Evolutionary conservation across 176 grass and related monocot genomes (phyloP), one percentile per base, ranked within the genome.

Genomic region (Rhynchospora tenuis): DNA sequence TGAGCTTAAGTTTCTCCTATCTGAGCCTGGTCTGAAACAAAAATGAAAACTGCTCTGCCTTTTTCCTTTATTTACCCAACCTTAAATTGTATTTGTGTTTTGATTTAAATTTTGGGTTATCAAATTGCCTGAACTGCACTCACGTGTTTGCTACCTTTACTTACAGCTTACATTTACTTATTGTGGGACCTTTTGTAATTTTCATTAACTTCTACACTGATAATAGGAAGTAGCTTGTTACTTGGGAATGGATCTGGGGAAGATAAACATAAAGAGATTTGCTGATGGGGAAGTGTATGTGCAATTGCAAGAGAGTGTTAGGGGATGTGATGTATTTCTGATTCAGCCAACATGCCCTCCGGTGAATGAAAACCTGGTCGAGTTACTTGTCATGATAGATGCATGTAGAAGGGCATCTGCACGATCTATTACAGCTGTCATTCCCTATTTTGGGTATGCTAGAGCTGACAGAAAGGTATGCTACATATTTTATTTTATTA

Each of bases 361-460:
- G 2, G 96, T 92, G 73, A 98, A 98, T 51, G 96, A 98, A 64
- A 93, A 98, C 75, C 93, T 98, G 70, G 90, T 98, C 89, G 96
- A 95, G 76, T 93, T 98, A 80, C 85, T 98, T 50, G 79, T 98
- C 84, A 98, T 95, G 93, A 98, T 93, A 1, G 96, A 98, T 85
- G 96, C 96, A 2, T 98, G 96, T 72, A 83, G 96, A 33, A 87
- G 96, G 27, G 93, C 96, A 4, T 98, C 96, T 14, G 96, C 96
- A 0, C 84, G 92, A 56, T 90, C 87, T 79, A 95, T 98, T 83
- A 98, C 96, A 16, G 96, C 90, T 22, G 96, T 98, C 10, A 88
- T 98, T 81, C 96, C 96, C 44, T 98, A 98, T 70, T 98, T 98
- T 78, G 96, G 96, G 54, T 98, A 98, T 85, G 96, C 96, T 14